These are phyloP conservation scores for Boletus sensibilis DNA, from an alignment of 768 basidiomycete genomes.

Conservation along the genomic window DNA sequence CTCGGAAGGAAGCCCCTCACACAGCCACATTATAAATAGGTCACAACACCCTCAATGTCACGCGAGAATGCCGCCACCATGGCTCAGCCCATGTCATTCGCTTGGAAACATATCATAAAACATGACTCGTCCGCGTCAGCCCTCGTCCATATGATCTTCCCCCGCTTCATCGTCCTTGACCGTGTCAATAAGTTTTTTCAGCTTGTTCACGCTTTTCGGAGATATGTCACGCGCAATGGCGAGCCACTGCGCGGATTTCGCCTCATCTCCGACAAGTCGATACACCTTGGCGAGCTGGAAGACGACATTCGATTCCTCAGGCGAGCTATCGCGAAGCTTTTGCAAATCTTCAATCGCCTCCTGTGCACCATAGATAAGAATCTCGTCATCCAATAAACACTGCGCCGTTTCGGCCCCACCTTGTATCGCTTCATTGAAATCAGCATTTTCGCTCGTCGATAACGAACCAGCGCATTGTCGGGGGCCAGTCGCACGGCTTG, in stretches of 20 bases:
- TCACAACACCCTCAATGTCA: slow-evolving; percentile 23
- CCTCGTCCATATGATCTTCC: slow-evolving; percentile 75
- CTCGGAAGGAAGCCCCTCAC: slow-evolving; percentile 33
- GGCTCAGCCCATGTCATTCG: slow-evolving; percentile 2
- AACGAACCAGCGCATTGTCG: slow-evolving; percentile 89
- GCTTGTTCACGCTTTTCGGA: slow-evolving; percentile 84
- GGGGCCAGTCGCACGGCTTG: slow-evolving; percentile 76
- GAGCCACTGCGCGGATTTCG: slow-evolving; percentile 80
- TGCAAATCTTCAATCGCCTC: slow-evolving; percentile 80
- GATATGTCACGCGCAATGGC: slow-evolving; percentile 92
- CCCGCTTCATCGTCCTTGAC: slow-evolving; percentile 56
- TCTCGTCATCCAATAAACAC: slow-evolving; percentile 7
- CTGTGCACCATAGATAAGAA: slow-evolving; percentile 44
- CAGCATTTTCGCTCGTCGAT: slow-evolving; percentile 89
- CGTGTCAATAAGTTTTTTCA: slow-evolving; percentile 74
- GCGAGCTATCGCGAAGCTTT: slow-evolving; percentile 74
- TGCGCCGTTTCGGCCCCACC: slow-evolving; percentile 48
- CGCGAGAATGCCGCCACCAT: slow-evolving; percentile 25
- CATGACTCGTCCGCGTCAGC: slow-evolving; percentile 38
- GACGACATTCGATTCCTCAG: slow-evolving; percentile 94
- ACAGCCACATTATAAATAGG: slow-evolving; percentile 27
- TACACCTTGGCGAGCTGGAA: slow-evolving; percentile 96
- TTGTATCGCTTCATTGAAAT: slow-evolving; percentile 80
- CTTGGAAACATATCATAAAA: slow-evolving; percentile 5
- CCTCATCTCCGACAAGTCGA: slow-evolving; percentile 72